These are phyloP conservation scores for Tuber calosporum DNA, from an alignment of 495 filamentous ascomycete genomes.

Conservation along the genomic window DNA sequence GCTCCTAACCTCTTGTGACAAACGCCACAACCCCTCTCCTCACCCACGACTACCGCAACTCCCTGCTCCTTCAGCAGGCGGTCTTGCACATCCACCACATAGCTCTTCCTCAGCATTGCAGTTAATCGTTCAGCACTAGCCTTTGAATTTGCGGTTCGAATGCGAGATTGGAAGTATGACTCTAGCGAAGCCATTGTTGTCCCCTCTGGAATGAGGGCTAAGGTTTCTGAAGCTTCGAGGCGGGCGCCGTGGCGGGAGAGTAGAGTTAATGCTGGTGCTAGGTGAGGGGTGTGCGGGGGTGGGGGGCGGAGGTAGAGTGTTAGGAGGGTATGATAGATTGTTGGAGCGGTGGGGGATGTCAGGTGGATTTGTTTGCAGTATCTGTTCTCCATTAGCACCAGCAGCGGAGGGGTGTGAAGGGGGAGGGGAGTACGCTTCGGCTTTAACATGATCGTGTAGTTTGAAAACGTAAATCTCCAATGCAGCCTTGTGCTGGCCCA, in stretches of 20 bases:
- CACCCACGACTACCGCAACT: conserved; percentile 69
- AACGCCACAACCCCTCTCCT: conserved; percentile 81
- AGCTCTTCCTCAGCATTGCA: conserved; percentile 63
- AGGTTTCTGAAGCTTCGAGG: conserved; percentile 74
- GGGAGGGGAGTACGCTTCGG: conserved; percentile 63
- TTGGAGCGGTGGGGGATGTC: conserved; percentile 48
- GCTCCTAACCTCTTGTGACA: conserved; percentile 89
- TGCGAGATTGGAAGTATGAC: conserved; percentile 84
- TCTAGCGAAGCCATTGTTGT: conserved; percentile 73
- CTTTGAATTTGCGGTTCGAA: conserved; percentile 74
- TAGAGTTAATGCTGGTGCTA: conserved; percentile 72
- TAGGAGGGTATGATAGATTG: conserved; percentile 85
- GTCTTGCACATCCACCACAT: conserved; percentile 64
- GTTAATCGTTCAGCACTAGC: conserved; percentile 73
- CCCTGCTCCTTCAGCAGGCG: conserved; percentile 57
- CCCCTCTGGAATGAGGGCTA: conserved; percentile 73
- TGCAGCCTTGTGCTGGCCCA: conserved; percentile 91
- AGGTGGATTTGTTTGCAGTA: conserved; percentile 84
- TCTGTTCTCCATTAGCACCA: conserved; percentile 44
- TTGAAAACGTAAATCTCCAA: conserved; percentile 96
- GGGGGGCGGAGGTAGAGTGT: conserved; percentile 85
- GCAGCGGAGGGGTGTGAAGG: background rate
- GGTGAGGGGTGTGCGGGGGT: conserved; percentile 61
- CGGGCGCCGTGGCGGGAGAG: conserved; percentile 86
- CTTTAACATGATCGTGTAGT: conserved; percentile 74